Base-by-base conservation (phyloP, 2,329 filamentous ascomycete species). In the Byssothecium circinans region DNA sequence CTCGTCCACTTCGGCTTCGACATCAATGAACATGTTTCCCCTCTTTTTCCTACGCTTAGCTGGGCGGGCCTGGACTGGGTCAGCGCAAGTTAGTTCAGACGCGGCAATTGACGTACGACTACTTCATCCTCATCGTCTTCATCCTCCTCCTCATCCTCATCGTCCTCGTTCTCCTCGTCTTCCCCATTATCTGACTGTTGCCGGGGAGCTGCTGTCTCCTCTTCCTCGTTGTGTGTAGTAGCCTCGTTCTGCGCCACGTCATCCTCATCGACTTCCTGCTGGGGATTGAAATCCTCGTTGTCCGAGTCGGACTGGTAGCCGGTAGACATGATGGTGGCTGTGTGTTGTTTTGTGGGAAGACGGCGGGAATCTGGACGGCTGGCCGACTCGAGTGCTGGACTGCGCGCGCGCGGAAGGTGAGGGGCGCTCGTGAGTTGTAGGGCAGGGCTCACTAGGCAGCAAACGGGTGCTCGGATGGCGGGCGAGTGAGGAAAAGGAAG, bases 1-100 rank as follows among this genome's bases (percentile, higher is more conserved):
- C 49, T 88, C 94, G 66, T 97, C 94, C 60, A 99, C 94, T 75
- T 96, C 94, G 70, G 94, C 94, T 79, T 99, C 94, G 65, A 92
- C 89, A 84, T 99, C 94, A 75, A 99, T 85, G 83, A 96, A 96
- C 64, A 87, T 86, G 61, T 89, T 89, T 54, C 89, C 84, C 56
- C 82, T 81, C 69, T 83, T 84, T 70, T 85, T 86, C 65, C 80
- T 75, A 48, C 91, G 88, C 73, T 97, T 97, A 61, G 87, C 83
- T 47, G 89, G 88, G 65, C 89, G 83, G 48, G 79, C 80, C 81
- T 85, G 60, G 27, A 45, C 18, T 22, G 68, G 58, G 50, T 51
- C 14, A 53, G 29, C 19, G n/a, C 15, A 11, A 4, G 30, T 18
- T 20, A 32, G 5, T 6, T 10, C 2, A 8, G n/a, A 20, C 23